These are phyloP conservation scores for Cutaneotrichosporon daszewskae DNA, from an alignment of 1,284 basidiomycete genomes.

Conservation along the genomic window DNA sequence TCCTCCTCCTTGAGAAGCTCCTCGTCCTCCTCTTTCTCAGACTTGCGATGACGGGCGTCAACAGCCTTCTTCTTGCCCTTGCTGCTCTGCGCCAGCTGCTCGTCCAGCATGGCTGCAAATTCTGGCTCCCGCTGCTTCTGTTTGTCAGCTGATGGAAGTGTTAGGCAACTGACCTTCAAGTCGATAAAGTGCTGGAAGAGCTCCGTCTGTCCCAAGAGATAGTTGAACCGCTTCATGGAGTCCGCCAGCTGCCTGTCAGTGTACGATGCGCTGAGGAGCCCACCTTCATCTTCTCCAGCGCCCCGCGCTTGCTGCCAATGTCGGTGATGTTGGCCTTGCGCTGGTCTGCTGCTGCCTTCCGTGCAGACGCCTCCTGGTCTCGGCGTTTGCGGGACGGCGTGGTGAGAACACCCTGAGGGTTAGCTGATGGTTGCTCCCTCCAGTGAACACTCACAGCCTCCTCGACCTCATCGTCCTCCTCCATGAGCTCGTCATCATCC, in stretches of 20 bases:
- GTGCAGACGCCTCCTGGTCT: slow-evolving; percentile 25
- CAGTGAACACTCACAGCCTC: slow-evolving; percentile 13
- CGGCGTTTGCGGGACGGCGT: slow-evolving; percentile 34
- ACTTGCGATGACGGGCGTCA: slow-evolving; percentile 80
- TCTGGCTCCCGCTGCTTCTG: slow-evolving; percentile 87
- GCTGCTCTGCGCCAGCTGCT: slow-evolving; percentile 59
- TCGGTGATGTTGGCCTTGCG: slow-evolving; percentile 40
- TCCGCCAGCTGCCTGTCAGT: slow-evolving; percentile 65
- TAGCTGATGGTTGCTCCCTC: not conserved
- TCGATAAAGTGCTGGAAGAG: slow-evolving; percentile 94
- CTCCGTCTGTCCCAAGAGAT: slow-evolving; percentile 90
- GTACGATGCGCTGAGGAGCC: slow-evolving; percentile 3
- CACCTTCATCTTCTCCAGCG: slow-evolving; percentile 45
- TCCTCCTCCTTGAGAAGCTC: slow-evolving; percentile 84
- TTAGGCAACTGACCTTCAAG: slow-evolving; percentile 61
- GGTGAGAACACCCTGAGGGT: slow-evolving; percentile 8
- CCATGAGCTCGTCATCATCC: slow-evolving; percentile 24
- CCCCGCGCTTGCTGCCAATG: slow-evolving; percentile 38
- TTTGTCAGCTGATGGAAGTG: slow-evolving; percentile 4
- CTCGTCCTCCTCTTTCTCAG: slow-evolving; percentile 97
- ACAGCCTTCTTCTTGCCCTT: slow-evolving; percentile 65
- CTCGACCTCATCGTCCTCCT: slow-evolving; percentile 33
- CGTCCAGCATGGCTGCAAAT: slow-evolving; percentile 82
- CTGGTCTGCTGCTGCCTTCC: slow-evolving; percentile 38
- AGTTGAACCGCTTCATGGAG: slow-evolving; percentile 90